Conservation (phyloP, 805 yeast genomes). For the Kuraishia ogatae region DNA sequence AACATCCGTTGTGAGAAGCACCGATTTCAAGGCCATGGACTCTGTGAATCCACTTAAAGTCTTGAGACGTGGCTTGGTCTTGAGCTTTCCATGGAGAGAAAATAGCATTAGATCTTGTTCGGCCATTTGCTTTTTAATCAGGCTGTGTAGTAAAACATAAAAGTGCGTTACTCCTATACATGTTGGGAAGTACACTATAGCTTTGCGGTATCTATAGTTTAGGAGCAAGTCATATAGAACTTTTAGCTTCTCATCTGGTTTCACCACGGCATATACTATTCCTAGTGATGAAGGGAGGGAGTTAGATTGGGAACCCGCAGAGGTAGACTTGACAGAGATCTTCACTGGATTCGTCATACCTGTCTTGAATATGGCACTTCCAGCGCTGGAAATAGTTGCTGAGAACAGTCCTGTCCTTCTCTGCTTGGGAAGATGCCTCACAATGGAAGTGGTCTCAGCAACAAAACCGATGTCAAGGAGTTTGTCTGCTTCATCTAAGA, state of each 20-base stretch:
- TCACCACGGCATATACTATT: constrained; percentile 49
- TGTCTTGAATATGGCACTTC: constrained; percentile 67
- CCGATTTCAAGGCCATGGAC: constrained; percentile 36
- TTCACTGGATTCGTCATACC: constrained; percentile 93
- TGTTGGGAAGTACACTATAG: constrained; percentile 89
- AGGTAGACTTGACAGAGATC: constrained; percentile 58
- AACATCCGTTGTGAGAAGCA: constrained; percentile 91
- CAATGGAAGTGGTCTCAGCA: constrained; percentile 56
- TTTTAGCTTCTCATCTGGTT: constrained; percentile 56
- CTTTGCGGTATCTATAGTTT: constrained; percentile 56
- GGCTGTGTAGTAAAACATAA: constrained; percentile 41
- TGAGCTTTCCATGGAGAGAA: constrained; percentile 87
- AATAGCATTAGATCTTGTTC: constrained; percentile 30
- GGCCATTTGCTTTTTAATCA: constrained; percentile 22
- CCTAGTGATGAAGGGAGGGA: constrained; percentile 56
- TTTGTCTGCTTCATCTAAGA: constrained; percentile 91
- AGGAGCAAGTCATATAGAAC: constrained; percentile 43
- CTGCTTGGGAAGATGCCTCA: constrained; percentile 74
- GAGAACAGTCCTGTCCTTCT: constrained; percentile 90
- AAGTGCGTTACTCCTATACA: constrained; percentile 78
- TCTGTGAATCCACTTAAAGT: constrained; percentile 57
- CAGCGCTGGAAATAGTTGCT: constrained; percentile 85
- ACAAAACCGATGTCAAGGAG: constrained; percentile 72
- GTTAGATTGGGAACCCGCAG: constrained; percentile 24
- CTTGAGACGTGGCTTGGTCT: constrained; percentile 69